These are phyloP conservation scores for Fusarium albosuccineum DNA, from an alignment of 2,329 filamentous ascomycete genomes.

Conservation along the genomic window DNA sequence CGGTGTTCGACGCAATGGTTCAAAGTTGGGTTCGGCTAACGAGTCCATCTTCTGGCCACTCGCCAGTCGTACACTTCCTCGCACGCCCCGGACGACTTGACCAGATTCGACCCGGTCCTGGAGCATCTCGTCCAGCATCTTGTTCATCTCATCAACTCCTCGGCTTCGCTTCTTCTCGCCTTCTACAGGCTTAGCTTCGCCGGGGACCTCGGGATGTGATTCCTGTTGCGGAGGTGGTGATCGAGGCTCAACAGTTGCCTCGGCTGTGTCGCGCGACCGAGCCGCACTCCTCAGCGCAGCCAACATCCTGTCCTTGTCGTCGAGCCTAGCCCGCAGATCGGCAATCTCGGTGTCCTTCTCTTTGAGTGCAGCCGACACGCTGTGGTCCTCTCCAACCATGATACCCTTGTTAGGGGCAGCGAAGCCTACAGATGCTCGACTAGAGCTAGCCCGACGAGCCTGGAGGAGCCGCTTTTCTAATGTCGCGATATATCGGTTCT, in stretches of 20 bases:
- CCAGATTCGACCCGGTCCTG: slow-evolving; percentile 86
- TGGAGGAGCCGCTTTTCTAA: slow-evolving; percentile 93
- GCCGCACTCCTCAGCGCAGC: slow-evolving; percentile 86
- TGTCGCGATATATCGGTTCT: slow-evolving; percentile 95
- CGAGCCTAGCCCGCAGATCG: slow-evolving; percentile 87
- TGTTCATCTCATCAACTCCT: slow-evolving; percentile 92
- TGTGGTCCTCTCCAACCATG: slow-evolving; percentile 83
- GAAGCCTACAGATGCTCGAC: slow-evolving; percentile 83
- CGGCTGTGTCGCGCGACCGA: slow-evolving; percentile 85
- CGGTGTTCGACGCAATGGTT: slow-evolving; percentile 57
- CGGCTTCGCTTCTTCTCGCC: slow-evolving; percentile 67
- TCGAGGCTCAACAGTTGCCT: slow-evolving; percentile 59
- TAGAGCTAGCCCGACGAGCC: slow-evolving; percentile 89
- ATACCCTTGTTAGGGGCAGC: slow-evolving; percentile 71
- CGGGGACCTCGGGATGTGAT: slow-evolving; percentile 21
- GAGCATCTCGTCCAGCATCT: slow-evolving; percentile 96
- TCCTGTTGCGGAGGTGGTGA: slow-evolving; percentile 44
- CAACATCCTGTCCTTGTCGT: slow-evolving; percentile 97
- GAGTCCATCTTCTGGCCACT: slow-evolving; percentile 58
- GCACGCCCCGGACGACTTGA: slow-evolving; percentile 74
- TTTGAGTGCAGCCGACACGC: slow-evolving; percentile 77
- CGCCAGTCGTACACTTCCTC: slow-evolving; percentile 75
- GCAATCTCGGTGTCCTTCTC: slow-evolving; percentile 96
- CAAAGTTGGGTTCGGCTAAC: slow-evolving; percentile 53
- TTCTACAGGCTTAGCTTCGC: slow-evolving; percentile 29